Conservation (phyloP, 768 basidiomycete species). For the Pleurotus eryngii region DNA sequence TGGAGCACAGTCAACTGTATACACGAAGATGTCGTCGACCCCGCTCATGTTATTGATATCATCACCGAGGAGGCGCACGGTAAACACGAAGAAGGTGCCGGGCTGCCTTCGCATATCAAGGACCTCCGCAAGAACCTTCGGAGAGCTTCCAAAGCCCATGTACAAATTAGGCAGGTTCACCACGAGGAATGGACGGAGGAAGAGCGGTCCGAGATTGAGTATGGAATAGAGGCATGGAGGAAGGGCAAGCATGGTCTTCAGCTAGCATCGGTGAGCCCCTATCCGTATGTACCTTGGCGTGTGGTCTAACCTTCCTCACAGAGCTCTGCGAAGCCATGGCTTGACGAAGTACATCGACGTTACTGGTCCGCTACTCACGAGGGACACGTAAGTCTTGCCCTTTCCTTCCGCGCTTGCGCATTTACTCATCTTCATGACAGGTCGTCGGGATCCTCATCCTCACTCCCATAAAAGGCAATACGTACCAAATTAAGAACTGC, state of each 20-base stretch:
- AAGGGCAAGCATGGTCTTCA: conserved; percentile 51
- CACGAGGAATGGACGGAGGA: conserved; percentile 39
- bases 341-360: conserved; percentile 50
- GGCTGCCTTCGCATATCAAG: conserved; percentile 37
- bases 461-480: conserved; percentile 40
- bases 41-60: conserved; percentile 40
- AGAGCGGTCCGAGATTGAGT: conserved; percentile 44
- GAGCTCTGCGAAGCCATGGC: conserved; percentile 50
- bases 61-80: conserved; percentile 34
- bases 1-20: conserved; percentile 65
- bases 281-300: no score
- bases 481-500: conserved; percentile 57
- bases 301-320: conserved; percentile 10
- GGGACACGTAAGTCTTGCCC: conserved; percentile 17
- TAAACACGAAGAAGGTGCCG: conserved; percentile 24
- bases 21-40: conserved; percentile 56
- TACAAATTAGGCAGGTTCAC: conserved; percentile 44
- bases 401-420: neutral
- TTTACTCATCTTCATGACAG: conserved; percentile 15
- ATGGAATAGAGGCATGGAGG: conserved; percentile 57
- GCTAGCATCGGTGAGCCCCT: conserved; percentile 40
- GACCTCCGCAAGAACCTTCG: conserved; percentile 61
- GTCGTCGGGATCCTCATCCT: conserved; percentile 49
- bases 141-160: conserved; percentile 51
- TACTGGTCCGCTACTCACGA: conserved; percentile 53